A percentile compares a stretch with the other conserved stretches of the same genome.
Conservation (phyloP, 768 basidiomycete genomes). For the Boletus sp. region DNA sequence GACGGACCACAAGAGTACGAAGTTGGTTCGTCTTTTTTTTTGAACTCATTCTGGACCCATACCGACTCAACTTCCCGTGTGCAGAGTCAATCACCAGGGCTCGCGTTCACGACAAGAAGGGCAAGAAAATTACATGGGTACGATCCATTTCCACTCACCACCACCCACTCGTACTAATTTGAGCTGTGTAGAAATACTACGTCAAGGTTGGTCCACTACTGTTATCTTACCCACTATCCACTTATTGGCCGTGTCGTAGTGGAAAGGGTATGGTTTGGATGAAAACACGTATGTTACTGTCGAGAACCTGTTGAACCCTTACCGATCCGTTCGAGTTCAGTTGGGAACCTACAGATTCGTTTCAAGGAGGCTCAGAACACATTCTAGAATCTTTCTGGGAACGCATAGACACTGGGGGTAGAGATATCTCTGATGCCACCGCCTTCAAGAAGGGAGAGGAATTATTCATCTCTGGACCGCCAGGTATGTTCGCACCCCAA, state of each 20-base stretch:
- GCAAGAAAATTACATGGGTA: conserved; percentile 52
- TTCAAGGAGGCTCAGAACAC: conserved; percentile 52
- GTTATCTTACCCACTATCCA: background rate
- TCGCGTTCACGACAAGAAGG: conserved; percentile 44
- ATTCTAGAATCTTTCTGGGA: conserved; percentile 41
- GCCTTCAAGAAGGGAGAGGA: conserved; percentile 54
- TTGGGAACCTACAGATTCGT: conserved; percentile 67
- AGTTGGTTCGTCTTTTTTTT: conserved; percentile 50
- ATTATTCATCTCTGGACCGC: conserved; percentile 55
- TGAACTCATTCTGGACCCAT: background rate
- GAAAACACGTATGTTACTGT: conserved; percentile 54
- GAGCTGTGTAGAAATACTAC: conserved; percentile 45
- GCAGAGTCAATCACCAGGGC: conserved; percentile 55
- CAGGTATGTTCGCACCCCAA: conserved; percentile 38
- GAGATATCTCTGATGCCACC: conserved; percentile 47
- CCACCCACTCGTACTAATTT: conserved; percentile 12
- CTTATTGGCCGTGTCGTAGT: conserved; percentile 35
- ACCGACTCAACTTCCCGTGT: background rate
- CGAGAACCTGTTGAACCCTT: background rate
- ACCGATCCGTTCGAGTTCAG: conserved; percentile 33
- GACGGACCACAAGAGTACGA: conserved; percentile 53
- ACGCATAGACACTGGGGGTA: conserved; percentile 31
- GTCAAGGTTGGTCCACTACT: conserved; percentile 47
- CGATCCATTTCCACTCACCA: conserved; percentile 7
- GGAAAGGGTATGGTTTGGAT: conserved; percentile 54